Evolutionary conservation across 106 monocot genomes (phyloP).

Genomic region (Allium sativum): DNA sequence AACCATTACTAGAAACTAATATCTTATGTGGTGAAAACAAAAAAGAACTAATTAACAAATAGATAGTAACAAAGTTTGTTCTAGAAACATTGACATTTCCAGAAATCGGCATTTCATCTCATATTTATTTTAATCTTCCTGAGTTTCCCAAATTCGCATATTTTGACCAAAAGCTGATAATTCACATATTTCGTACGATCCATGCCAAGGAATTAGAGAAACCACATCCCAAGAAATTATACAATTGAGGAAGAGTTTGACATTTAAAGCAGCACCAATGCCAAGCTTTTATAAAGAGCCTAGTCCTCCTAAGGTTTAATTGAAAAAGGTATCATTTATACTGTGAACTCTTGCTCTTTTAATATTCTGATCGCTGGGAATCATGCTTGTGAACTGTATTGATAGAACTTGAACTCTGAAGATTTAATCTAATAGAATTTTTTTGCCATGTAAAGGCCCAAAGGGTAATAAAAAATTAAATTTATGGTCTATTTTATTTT

Average conservation of each 20-base stretch:
- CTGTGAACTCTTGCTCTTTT: too few relatives aligned
- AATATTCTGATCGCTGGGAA: not conserved
- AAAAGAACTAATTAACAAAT: too few relatives aligned
- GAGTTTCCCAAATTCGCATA: too few relatives aligned
- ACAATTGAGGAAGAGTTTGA: slow-evolving; percentile 69
- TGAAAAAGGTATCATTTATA: slow-evolving; percentile 63
- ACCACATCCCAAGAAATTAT: slow-evolving; percentile 89
- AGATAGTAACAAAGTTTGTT: too few relatives aligned
- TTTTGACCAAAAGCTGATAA: too few relatives aligned
- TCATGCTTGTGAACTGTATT: not conserved
- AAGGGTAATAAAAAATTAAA: not conserved
- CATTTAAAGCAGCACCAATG: slow-evolving; percentile 94
- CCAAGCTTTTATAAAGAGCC: slow-evolving; percentile 91
- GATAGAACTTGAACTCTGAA: not conserved
- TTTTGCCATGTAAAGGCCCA: not conserved
- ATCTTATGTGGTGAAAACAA: too few relatives aligned
- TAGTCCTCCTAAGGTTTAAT: slow-evolving; percentile 60
- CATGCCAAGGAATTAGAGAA: too few relatives aligned
- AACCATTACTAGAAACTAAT: too few relatives aligned
- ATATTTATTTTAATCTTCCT: too few relatives aligned
- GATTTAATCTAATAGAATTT: not conserved
- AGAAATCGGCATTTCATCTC: too few relatives aligned
- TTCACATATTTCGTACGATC: too few relatives aligned
- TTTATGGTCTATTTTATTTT: not conserved
- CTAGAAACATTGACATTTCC: too few relatives aligned